Evolutionary conservation across 139 green algal genomes (phyloP), one percentile per base, ranked within the genome.

Genomic region (Closterium sp.): DNA sequence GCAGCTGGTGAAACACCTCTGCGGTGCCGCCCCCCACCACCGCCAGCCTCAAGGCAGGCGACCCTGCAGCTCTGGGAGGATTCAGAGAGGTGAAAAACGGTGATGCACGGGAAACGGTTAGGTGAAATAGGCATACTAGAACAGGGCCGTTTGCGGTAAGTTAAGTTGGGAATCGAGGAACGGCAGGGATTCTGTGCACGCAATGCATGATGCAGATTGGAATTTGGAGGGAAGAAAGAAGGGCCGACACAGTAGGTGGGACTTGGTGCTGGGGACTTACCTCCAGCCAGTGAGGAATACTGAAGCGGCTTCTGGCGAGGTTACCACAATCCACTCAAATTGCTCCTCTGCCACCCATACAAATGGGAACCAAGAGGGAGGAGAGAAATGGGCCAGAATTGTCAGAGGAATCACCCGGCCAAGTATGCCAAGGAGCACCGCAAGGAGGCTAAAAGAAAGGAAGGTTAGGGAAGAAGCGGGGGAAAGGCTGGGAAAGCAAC

Each of bases 261-360:
- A n/a, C 55, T 16, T 76, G 55, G 43, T 76, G 55, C 1, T 76
- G 55, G 12, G 5, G 25, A 16, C 55, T 28, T 35, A 89, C 86
- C 86, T 84, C 89, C 89, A 92, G 16, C 31, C 88, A 28, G 28
- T 85, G 19, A 92, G 88, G 88, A 92, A 92, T 28, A 92, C 89
- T 25, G 89, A 90, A 32, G 89, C 89, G 25, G 89, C 89, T 87
- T 92, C 89, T n/a, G 89, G 89, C 25, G 89, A 92, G 28, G 89
- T 92, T 25, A 92, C 7, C 31, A 94, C 31, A 33, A 92, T 35
- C 89, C 89, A 92, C 30, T 86, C 88, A 25, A 33, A 92, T n/a
- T 94, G 10, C 33, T 35, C 84, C 23, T 87, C 84, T 87, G 84
- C 86, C 21, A 87, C 66, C n/a, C n/a, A 1, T 23, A 1, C 16